phyloP scores from a whole-genome alignment of 1,284 basidiomycete genomes.

The Mycena citricolor region DNA sequence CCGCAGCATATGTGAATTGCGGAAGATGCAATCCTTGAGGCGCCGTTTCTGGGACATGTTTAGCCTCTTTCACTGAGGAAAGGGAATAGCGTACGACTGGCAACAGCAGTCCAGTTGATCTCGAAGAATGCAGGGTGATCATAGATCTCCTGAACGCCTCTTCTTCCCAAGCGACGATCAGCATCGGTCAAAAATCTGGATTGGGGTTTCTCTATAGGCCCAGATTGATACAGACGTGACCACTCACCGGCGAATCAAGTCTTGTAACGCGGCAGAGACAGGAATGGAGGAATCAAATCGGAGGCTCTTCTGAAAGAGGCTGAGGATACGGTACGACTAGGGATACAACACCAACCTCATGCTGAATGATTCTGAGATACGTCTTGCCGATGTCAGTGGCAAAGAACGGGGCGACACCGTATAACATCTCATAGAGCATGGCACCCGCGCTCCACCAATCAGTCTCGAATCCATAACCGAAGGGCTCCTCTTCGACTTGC shows the following conservation, averaged over 20 bases:
- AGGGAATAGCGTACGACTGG: constrained; percentile 41
- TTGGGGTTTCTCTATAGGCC: background rate
- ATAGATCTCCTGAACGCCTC: constrained; percentile 57
- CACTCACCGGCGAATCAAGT: constrained; percentile 53
- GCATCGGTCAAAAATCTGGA: constrained; percentile 61
- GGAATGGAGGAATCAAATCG: constrained; percentile 47
- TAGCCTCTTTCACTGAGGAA: constrained; percentile 2
- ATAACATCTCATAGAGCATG: constrained; percentile 84
- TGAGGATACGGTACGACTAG: constrained; percentile 3
- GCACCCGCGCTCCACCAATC: constrained; percentile 96
- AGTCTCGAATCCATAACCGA: constrained; percentile 78
- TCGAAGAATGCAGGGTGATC: constrained; percentile 63
- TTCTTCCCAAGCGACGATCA: constrained; percentile 66
- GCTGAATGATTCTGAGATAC: constrained; percentile 77
- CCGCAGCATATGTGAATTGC: constrained; percentile 37
- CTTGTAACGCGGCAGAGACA: constrained; percentile 48
- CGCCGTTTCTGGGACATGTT: constrained; percentile 35
- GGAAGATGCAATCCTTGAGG: constrained; percentile 58
- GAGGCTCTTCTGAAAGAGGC: constrained; percentile 49
- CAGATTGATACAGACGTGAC: too few species aligned
- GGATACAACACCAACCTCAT: constrained; percentile 52
- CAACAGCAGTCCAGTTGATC: constrained; percentile 56
- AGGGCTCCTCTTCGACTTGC: constrained; percentile 29
- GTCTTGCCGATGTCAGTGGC: constrained; percentile 80
- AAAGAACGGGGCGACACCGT: constrained; percentile 85